These are phyloP conservation scores for Sergeia podlipaevii DNA, from an alignment of 208 protist genomes.

Conservation along the genomic window DNA sequence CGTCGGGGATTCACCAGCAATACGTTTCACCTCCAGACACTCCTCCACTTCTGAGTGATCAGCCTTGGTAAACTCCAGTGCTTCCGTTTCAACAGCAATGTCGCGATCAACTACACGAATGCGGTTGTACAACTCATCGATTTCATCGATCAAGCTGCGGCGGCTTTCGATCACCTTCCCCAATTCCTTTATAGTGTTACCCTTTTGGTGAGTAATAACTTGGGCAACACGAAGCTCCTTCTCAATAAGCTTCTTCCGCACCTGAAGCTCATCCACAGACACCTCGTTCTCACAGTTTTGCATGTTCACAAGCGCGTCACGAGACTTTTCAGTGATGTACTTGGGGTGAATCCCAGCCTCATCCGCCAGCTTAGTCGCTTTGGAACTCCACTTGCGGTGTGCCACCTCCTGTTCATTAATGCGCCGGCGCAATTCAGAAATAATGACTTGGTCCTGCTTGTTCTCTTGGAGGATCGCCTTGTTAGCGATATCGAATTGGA, in stretches of 20 bases:
- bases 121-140: conserved; percentile 74
- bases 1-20: conserved; percentile 27
- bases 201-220: conserved; percentile 58
- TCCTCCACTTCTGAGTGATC: conserved; percentile 50
- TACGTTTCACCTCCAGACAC: conserved; percentile 37
- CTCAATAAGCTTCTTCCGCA: conserved; percentile 40
- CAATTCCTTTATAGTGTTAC: conserved; percentile 42
- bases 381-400: conserved; percentile 10
- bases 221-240: conserved; percentile 59
- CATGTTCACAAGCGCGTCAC: conserved; percentile 12
- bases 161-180: conserved; percentile 40
- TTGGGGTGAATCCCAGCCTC: conserved; percentile 37
- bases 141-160: conserved; percentile 47
- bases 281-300: conserved; percentile 20
- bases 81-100: conserved; percentile 40
- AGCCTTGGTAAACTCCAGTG: conserved; percentile 30
- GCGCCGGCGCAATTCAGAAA: conserved; percentile 47
- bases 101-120: conserved; percentile 77
- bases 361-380: conserved; percentile 23
- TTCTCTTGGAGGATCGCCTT: conserved; percentile 67
- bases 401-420: conserved; percentile 47
- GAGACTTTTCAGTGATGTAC: conserved; percentile 10
- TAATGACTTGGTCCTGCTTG: conserved; percentile 26
- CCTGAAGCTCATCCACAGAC: conserved; percentile 42
- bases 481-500: conserved; percentile 65